phyloP scores from a whole-genome alignment of 1,139 yeast genomes.

The Yamadazyma jaroonii region DNA sequence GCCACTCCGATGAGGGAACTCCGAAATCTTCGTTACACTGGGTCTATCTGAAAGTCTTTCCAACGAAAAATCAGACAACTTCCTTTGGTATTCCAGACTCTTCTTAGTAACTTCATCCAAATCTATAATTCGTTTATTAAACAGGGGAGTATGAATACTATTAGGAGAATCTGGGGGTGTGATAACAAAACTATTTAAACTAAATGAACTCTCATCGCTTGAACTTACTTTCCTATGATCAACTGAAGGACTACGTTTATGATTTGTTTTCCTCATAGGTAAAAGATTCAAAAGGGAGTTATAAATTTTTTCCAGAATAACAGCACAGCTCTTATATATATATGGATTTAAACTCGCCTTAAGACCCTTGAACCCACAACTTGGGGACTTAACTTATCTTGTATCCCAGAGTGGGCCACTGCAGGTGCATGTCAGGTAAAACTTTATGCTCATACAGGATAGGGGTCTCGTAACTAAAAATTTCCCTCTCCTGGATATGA shows the following conservation, averaged over 20 bases:
- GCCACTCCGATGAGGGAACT: too few species aligned
- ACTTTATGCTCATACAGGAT: too few species aligned
- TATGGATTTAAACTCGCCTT: too few species aligned
- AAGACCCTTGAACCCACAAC: too few species aligned
- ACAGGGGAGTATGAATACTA: background rate
- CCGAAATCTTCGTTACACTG: conserved; percentile 3
- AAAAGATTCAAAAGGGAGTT: too few species aligned
- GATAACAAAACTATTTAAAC: conserved; percentile 7
- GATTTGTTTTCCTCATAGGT: conserved; percentile 2
- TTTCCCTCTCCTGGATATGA: too few species aligned
- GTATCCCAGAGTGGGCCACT: too few species aligned
- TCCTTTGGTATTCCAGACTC: conserved; percentile 11
- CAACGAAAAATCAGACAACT: conserved; percentile 6
- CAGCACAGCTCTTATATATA: too few species aligned
- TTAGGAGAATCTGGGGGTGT: conserved; percentile 15
- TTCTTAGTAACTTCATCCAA: conserved; percentile 19
- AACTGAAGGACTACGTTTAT: conserved; percentile 8
- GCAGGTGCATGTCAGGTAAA: too few species aligned
- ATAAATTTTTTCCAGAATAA: too few species aligned
- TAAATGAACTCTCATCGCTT: conserved; percentile 11
- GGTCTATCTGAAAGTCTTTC: background rate
- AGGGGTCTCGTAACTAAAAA: too few species aligned
- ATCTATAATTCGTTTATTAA: conserved; percentile 12
- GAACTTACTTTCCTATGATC: background rate
- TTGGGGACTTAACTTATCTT: too few species aligned